Evolutionary conservation across 441 rosid genomes (phyloP).

Genomic region (Euphorbia schlechtendalii): DNA sequence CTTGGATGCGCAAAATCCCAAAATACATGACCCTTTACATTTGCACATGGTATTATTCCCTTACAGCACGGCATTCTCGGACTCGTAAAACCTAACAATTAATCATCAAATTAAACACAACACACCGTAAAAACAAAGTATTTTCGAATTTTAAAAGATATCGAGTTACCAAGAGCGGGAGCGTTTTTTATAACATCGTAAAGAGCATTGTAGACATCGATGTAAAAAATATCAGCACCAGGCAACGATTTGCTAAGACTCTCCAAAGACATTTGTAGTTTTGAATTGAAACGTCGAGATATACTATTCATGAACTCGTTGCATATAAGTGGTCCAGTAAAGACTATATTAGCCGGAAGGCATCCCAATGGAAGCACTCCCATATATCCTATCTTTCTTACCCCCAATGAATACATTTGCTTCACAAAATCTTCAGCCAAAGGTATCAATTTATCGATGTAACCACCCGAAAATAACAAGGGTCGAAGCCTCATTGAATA

Average conservation of each 20-base stretch:
- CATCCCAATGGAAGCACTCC: conserved; percentile 59
- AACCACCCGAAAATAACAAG: conserved; percentile 29
- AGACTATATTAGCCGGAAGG: conserved; percentile 45
- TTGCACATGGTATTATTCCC: neutral
- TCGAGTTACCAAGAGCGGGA: conserved; percentile 29
- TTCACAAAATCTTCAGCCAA: conserved; percentile 39
- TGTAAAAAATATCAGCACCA: conserved; percentile 23
- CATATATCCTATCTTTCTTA: conserved; percentile 42
- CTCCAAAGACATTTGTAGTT: conserved; percentile 14
- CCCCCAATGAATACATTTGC: conserved; percentile 48
- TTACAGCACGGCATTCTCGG: neutral
- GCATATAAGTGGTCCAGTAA: conserved; percentile 41
- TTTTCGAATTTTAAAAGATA: conserved; percentile 10
- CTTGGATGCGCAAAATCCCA: conserved; percentile 7
- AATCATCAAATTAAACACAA: neutral
- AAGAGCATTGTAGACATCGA: conserved; percentile 48
- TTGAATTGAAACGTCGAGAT: conserved; percentile 40
- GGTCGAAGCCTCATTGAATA: conserved; percentile 14
- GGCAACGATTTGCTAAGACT: neutral
- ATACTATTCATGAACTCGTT: conserved; percentile 31
- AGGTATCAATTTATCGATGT: conserved; percentile 31
- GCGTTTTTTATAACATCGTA: conserved; percentile 29
- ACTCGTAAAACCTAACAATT: neutral
- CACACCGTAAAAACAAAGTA: too few species aligned
- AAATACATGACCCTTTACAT: neutral